Evolutionary conservation across 495 filamentous ascomycete genomes (phyloP).

Genomic region (Hypoxylon cercidicola): DNA sequence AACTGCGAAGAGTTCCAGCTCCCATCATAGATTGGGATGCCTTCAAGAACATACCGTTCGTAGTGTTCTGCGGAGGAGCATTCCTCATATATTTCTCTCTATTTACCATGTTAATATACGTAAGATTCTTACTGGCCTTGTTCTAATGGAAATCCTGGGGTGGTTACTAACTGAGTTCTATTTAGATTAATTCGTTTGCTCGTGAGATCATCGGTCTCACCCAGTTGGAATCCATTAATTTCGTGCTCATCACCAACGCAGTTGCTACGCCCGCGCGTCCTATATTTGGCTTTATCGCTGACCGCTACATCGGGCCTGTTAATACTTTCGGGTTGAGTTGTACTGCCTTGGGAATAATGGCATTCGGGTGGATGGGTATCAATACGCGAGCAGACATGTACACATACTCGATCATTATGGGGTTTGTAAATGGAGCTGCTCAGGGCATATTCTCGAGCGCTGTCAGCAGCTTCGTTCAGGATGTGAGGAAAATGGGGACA

Average conservation of each 20-base stretch:
- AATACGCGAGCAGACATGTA: constrained; percentile 49
- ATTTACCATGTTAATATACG: constrained; percentile 58
- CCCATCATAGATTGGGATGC: constrained; percentile 53
- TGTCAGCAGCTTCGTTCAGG: constrained; percentile 50
- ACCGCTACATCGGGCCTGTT: constrained; percentile 51
- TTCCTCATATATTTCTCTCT: constrained; percentile 56
- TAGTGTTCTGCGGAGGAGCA: constrained; percentile 46
- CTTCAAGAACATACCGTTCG: constrained; percentile 51
- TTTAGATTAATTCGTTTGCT: constrained; percentile 65
- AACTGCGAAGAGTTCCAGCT: constrained; percentile 44
- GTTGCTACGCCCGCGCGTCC: constrained; percentile 51
- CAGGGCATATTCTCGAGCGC: constrained; percentile 55
- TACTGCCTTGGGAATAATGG: constrained; percentile 44
- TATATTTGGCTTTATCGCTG: constrained; percentile 49
- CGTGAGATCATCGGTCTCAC: constrained; percentile 51
- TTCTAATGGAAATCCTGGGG: neutral
- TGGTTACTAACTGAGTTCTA: neutral
- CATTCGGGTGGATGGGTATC: constrained; percentile 53
- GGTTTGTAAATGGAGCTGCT: constrained; percentile 53
- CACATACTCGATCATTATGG: constrained; percentile 53
- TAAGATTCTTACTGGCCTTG: constrained; percentile 32
- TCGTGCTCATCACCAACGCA: constrained; percentile 54
- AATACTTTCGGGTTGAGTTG: constrained; percentile 48
- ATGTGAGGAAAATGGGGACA: constrained; percentile 57
- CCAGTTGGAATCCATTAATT: constrained; percentile 49